These are phyloP conservation scores for Gracilaria vermiculophylla DNA, from an alignment of 23 red algal genomes.

Conservation along the genomic window DNA sequence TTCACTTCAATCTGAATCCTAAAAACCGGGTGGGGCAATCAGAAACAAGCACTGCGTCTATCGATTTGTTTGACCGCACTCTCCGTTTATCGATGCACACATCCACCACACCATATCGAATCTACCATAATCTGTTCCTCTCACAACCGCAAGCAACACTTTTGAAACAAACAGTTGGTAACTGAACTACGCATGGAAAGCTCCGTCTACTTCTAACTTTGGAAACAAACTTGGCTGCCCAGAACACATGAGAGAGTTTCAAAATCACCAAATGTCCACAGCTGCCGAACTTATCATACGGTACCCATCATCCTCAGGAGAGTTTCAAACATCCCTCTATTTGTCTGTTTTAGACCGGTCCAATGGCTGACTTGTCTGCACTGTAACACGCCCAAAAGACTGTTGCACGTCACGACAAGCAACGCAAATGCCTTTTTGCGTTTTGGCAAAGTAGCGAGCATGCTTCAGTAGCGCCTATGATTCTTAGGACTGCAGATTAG, in stretches of 20 bases:
- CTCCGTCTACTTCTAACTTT: conserved; percentile 3
- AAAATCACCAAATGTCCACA: not conserved
- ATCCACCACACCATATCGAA: not conserved
- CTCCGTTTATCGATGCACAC: not conserved
- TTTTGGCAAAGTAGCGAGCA: no score
- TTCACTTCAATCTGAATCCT: not conserved
- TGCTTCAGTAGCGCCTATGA: no score
- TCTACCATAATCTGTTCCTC: not conserved
- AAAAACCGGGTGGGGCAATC: not conserved
- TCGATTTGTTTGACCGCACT: not conserved
- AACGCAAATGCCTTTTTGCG: not conserved
- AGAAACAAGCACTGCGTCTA: not conserved
- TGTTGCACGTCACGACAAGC: not conserved
- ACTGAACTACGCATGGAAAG: conserved; percentile 3
- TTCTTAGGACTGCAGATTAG: no score
- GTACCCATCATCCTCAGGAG: not conserved
- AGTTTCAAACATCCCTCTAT: not conserved
- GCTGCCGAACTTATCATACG: not conserved
- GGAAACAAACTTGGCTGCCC: not conserved
- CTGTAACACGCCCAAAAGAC: not conserved
- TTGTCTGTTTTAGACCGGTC: not conserved
- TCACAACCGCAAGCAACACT: no score
- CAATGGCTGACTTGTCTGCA: not conserved
- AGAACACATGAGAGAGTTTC: not conserved
- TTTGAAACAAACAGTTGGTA: no score